These are phyloP conservation scores for Metschnikowia reukaufii DNA, from an alignment of 805 yeast genomes.

Conservation along the genomic window DNA sequence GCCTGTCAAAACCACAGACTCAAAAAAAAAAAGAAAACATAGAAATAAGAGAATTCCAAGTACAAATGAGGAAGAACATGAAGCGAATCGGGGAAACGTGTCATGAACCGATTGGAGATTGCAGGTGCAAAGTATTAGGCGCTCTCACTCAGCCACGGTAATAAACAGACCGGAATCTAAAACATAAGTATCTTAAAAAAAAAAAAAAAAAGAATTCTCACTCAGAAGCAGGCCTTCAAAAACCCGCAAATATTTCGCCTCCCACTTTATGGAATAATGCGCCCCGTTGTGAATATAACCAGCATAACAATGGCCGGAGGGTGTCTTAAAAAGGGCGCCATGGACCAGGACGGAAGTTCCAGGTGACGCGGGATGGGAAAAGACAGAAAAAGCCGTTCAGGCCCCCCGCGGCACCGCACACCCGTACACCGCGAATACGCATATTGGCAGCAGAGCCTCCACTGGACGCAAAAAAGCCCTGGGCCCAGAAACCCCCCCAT, in stretches of 20 bases:
- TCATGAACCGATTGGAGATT: no score
- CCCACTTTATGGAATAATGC: neutral
- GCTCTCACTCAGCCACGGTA: no score
- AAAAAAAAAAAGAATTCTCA: neutral
- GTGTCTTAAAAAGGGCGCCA: neutral
- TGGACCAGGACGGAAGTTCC: neutral
- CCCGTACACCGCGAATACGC: conserved; percentile 7
- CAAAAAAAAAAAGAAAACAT: no score
- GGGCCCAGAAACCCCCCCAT: conserved; percentile 2
- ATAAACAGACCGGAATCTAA: no score
- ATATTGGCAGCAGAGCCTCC: neutral
- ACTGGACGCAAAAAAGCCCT: neutral
- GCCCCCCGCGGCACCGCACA: neutral
- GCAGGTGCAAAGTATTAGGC: no score
- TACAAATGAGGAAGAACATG: no score
- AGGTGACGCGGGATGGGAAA: neutral
- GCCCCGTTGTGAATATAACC: neutral
- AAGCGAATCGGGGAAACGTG: no score
- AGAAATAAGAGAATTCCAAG: neutral
- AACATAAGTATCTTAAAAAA: neutral
- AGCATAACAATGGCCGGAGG: neutral
- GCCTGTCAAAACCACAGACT: neutral
- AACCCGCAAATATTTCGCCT: neutral
- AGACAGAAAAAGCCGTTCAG: conserved; percentile 9
- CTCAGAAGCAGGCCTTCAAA: neutral